Base-by-base conservation (phyloP, 371 early-diverging fungal genomes). In the Parasitella parasitica region DNA sequence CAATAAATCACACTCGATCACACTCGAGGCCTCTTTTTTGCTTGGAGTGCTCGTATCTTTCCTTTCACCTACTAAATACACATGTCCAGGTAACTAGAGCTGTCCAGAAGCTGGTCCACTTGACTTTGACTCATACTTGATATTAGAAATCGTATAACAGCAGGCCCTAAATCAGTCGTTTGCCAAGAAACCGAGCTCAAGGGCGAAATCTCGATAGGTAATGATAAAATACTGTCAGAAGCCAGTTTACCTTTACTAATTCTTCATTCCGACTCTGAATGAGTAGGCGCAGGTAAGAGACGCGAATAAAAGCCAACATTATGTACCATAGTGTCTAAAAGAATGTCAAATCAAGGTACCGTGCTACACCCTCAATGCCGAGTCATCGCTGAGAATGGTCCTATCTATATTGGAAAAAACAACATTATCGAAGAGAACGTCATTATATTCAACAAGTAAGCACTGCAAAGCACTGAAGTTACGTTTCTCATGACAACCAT, bases 341-440 rank as follows among this genome's bases (percentile, higher is more conserved):
- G 13, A 8, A 37, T 9, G 5, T 27, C 0, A 57, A 41, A 26
- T 15, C 6, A 49, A 87, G 86, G 86, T 55, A 89, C 89, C n/a
- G 81, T 90, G 11, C 75, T 92, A 32, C 90, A 91, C 65, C 93
- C 91, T 27, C 88, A 90, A 58, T 88, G 88, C 69, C 77, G 79
- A 34, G 77, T 93, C n/a, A 77, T 85, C 64, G 87, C 89, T 2
- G 88, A 83, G 58, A 82, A 78, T 38, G 93, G 91, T 5, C 80
- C 87, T 6, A 89, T 93, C 41, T 74, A 87, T 16, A 85, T 92
- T 63, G 93, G 93, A 12, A 80, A 68, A 39, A 83, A 85, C 50
- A 92, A 91, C 64, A 88, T 92, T 39, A 71, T 90, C 26, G 93
- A 92, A 66, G 93, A 92, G 66, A 84, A 86, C 52, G 89, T 82